Evolutionary conservation across 1,139 yeast species (phyloP).

Genomic region (Geotrichum histeridarum): DNA sequence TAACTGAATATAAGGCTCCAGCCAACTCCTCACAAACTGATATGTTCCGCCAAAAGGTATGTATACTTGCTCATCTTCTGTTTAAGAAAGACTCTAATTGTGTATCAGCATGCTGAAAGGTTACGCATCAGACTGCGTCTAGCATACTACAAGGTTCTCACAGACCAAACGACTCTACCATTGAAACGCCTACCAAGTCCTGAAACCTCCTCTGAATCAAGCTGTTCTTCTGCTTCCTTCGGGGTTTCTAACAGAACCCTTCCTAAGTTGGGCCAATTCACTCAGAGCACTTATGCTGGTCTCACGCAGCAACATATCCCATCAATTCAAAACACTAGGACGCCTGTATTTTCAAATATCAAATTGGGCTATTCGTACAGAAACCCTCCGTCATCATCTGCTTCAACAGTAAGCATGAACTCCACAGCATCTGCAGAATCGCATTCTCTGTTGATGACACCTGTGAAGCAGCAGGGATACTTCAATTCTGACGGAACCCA

Average conservation of each 20-base stretch:
- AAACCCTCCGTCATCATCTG: background rate
- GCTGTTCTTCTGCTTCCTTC: no score
- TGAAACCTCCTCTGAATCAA: background rate
- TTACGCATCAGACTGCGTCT: conserved; percentile 12
- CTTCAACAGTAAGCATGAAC: background rate
- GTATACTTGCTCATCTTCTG: background rate
- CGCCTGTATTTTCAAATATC: background rate
- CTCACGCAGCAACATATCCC: background rate
- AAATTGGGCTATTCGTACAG: background rate
- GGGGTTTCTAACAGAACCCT: no score
- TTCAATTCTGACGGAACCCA: background rate
- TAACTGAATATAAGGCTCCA: background rate
- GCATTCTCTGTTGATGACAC: background rate
- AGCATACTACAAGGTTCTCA: conserved; percentile 14
- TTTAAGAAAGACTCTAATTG: background rate
- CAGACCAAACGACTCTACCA: conserved; percentile 7
- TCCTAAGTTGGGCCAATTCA: no score
- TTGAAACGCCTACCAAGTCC: background rate
- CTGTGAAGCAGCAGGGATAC: background rate
- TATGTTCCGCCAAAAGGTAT: background rate
- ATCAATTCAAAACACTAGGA: background rate
- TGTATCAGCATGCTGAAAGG: conserved; percentile 1
- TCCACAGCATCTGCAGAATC: background rate
- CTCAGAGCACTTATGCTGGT: no score
- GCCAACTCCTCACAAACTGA: background rate